These are phyloP conservation scores for Lentinula boryana DNA, from an alignment of 768 basidiomycete species.

Conservation along the genomic window DNA sequence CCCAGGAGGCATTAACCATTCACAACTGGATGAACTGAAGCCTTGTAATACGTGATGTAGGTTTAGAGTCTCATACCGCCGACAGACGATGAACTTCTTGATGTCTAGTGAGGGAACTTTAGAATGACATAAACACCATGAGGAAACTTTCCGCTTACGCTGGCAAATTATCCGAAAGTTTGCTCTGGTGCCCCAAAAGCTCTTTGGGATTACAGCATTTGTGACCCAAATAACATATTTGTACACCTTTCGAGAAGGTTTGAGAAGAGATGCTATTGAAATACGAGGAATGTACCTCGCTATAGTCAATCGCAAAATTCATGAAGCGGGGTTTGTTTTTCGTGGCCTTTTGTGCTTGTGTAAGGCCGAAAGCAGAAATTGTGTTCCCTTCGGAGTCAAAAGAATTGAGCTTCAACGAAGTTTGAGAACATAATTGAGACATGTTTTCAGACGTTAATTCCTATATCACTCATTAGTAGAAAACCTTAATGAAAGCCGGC, in stretches of 20 bases:
- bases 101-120: slow-evolving; percentile 42
- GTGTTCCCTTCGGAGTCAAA: slow-evolving; percentile 47
- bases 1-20: slow-evolving; percentile 63
- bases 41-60: slow-evolving; percentile 75
- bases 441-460: slow-evolving; percentile 74
- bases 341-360: slow-evolving; percentile 39
- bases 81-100: slow-evolving; percentile 62
- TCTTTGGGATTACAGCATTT: slow-evolving; percentile 62
- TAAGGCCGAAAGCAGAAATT: slow-evolving; percentile 36
- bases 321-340: slow-evolving; percentile 68
- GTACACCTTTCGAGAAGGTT: slow-evolving; percentile 46
- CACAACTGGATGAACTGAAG: slow-evolving; percentile 67
- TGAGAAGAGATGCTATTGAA: background rate
- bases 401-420: slow-evolving; percentile 34
- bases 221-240: slow-evolving; percentile 61
- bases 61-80: slow-evolving; percentile 77
- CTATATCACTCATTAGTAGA: slow-evolving; percentile 27
- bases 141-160: slow-evolving; percentile 33
- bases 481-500: background rate
- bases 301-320: slow-evolving; percentile 64
- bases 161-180: slow-evolving; percentile 58
- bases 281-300: slow-evolving; percentile 41
- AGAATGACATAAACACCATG: background rate
- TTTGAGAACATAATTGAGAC: slow-evolving; percentile 50
- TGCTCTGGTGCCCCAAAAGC: slow-evolving; percentile 69